These are phyloP conservation scores for Phytophthora sojae DNA, from an alignment of 352 stramenopile genomes.

Conservation along the genomic window DNA sequence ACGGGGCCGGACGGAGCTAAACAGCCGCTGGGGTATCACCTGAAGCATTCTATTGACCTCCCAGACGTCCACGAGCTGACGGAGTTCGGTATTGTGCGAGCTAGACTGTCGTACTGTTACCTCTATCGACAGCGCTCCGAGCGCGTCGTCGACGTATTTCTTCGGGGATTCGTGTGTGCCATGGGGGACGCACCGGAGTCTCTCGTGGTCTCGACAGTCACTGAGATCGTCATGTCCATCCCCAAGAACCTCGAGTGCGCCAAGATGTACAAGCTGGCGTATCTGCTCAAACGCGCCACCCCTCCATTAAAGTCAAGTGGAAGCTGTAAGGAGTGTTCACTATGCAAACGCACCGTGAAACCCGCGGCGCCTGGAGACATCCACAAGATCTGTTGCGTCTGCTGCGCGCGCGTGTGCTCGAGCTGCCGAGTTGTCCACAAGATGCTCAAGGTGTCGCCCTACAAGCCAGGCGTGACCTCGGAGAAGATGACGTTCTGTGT, in stretches of 20 bases:
- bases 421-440: constrained; percentile 26
- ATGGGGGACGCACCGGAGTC: constrained; percentile 54
- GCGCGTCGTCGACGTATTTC: constrained; percentile 57
- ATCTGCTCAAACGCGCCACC: constrained; percentile 24
- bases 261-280: constrained; percentile 58
- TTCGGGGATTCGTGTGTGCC: constrained; percentile 50
- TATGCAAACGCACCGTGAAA: constrained; percentile 29
- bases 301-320: constrained; percentile 9
- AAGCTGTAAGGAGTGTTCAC: neutral
- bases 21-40: constrained; percentile 55
- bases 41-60: constrained; percentile 69
- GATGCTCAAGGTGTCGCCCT: constrained; percentile 28
- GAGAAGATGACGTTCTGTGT: constrained; percentile 36
- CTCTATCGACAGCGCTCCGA: constrained; percentile 57
- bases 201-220: constrained; percentile 57
- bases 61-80: constrained; percentile 39
- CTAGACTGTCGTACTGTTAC: constrained; percentile 62
- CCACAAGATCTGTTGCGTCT: constrained; percentile 40
- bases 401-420: constrained; percentile 34
- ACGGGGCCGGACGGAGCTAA: constrained; percentile 38
- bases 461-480: constrained; percentile 19
- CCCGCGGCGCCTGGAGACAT: constrained; percentile 11
- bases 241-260: constrained; percentile 56
- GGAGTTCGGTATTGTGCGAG: constrained; percentile 45
- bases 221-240: constrained; percentile 60